Conservation (phyloP, 345 rosid genomes). For the Lenwebbia sp. region DNA sequence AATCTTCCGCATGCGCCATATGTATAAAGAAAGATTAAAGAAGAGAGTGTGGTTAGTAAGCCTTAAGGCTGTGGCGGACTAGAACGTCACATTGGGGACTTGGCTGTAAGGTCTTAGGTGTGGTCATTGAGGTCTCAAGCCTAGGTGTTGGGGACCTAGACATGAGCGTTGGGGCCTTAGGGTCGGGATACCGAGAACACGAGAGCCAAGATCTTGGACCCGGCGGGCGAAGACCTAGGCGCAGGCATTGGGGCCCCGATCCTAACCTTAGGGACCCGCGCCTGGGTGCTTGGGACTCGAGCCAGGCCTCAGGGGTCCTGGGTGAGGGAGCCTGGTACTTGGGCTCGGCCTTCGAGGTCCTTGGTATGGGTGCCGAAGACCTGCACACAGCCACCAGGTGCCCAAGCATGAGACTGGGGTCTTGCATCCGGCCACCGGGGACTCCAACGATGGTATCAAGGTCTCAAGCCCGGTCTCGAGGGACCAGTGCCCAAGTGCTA, state of each 20-base stretch:
- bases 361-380: background rate
- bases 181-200: background rate
- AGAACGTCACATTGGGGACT: too few species aligned
- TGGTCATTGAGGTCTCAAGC: background rate
- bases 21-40: too few species aligned
- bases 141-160: background rate
- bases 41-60: too few species aligned
- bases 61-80: too few species aligned
- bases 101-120: background rate
- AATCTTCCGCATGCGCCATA: too few species aligned
- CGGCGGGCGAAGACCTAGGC: background rate
- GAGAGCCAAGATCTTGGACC: accelerated
- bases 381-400: background rate
- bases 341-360: background rate
- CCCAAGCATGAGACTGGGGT: background rate
- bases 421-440: accelerated
- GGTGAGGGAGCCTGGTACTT: accelerated
- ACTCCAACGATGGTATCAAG: background rate
- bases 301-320: background rate
- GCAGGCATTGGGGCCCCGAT: accelerated
- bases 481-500: background rate
- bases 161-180: background rate
- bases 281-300: background rate
- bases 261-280: background rate
- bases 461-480: background rate